These are phyloP conservation scores for Microsporum ferrugineum DNA, from an alignment of 2,329 filamentous ascomycete genomes.

Conservation along the genomic window DNA sequence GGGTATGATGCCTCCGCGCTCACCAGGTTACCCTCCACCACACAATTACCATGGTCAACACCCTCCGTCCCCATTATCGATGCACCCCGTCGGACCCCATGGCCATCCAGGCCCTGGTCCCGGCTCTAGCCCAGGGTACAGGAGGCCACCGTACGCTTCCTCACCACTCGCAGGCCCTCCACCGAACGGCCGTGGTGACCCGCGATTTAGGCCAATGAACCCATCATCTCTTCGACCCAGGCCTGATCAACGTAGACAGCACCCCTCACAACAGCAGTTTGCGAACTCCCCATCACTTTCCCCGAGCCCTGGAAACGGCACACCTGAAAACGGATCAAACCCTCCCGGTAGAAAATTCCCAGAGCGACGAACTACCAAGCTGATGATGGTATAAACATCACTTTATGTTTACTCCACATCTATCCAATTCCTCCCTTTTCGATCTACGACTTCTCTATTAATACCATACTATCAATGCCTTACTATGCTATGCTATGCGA, in stretches of 20 bases:
- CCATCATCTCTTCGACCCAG: constrained; percentile 3
- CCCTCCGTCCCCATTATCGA: constrained; percentile 17
- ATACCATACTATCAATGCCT: neutral
- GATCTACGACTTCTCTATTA: neutral
- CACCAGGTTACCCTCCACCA: constrained; percentile 16
- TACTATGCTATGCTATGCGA: neutral
- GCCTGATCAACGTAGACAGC: neutral
- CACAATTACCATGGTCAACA: constrained; percentile 13
- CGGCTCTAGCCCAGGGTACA: neutral
- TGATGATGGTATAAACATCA: constrained; percentile 36
- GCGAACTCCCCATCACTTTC: constrained; percentile 9
- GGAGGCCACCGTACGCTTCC: constrained; percentile 1
- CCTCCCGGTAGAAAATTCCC: constrained; percentile 29
- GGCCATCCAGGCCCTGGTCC: neutral
- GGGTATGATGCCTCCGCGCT: constrained; percentile 24
- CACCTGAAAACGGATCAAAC: constrained; percentile 8
- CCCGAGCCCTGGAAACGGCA: constrained; percentile 17
- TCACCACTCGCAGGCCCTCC: constrained; percentile 16
- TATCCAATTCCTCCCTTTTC: neutral
- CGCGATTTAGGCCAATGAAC: neutral
- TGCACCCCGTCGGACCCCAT: constrained; percentile 14
- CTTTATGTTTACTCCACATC: neutral
- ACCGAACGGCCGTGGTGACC: constrained; percentile 12
- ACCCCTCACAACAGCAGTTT: constrained; percentile 4
- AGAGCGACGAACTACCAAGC: constrained; percentile 38